A percentile compares a stretch with the other conserved stretches of the same genome.
phyloP scores from a whole-genome alignment of 148 eudicot species.

The Salicornia ramosissima region DNA sequence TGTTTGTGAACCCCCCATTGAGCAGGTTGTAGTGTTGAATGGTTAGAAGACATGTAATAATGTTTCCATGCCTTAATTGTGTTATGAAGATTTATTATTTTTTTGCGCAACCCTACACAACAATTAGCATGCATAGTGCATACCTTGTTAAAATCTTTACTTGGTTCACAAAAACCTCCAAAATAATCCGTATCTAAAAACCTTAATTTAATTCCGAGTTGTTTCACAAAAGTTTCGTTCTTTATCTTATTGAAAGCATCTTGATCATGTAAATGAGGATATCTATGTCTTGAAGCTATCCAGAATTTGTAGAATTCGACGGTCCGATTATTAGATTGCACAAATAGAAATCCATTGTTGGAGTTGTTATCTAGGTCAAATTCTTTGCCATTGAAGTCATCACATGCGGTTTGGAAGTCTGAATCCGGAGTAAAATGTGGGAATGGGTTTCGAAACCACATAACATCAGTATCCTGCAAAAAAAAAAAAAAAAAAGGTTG shows the following conservation, averaged over 20 bases:
- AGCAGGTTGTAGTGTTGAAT: background rate
- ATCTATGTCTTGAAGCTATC: conserved; percentile 24
- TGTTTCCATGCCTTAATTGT: background rate
- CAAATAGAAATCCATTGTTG: conserved; percentile 1
- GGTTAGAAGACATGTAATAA: background rate
- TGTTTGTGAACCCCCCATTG: background rate
- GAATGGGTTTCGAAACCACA: conserved; percentile 6
- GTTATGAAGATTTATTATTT: background rate
- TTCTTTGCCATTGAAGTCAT: background rate
- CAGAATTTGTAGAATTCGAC: conserved; percentile 26
- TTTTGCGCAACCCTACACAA: background rate
- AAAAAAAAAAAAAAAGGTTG: background rate
- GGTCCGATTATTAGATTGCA: conserved; percentile 21
- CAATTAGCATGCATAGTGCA: conserved; percentile 27
- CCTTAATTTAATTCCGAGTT: background rate
- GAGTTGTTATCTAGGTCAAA: background rate
- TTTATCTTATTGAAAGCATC: conserved; percentile 2
- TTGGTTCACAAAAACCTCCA: conserved; percentile 32
- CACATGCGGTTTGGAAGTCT: conserved; percentile 9
- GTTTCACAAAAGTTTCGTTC: background rate
- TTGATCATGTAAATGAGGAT: conserved; percentile 27
- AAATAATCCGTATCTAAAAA: conserved; percentile 20
- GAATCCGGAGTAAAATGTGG: background rate
- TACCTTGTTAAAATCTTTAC: conserved; percentile 28
- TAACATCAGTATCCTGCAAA: background rate